Conservation (phyloP, 768 basidiomycete species). For the Auricularia cornea region DNA sequence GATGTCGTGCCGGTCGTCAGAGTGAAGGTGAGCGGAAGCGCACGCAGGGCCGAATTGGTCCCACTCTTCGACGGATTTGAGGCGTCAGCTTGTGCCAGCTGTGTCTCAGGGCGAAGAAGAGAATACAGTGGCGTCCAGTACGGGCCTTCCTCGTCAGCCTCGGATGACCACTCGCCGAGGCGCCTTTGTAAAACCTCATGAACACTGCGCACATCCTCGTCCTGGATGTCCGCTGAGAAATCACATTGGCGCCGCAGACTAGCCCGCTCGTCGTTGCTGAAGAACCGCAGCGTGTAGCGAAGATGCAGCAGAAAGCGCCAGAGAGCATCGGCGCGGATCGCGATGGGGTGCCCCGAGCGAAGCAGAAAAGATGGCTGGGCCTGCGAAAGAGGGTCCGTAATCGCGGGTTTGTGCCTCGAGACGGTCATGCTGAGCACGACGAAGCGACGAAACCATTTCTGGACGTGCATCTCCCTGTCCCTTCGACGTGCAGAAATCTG, state of each 20-base stretch:
- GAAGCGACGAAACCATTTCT: background rate
- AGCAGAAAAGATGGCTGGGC: slow-evolving; percentile 80
- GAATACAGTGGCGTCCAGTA: background rate
- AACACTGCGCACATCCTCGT: background rate
- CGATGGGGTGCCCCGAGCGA: slow-evolving; percentile 60
- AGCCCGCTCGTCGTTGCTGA: slow-evolving; percentile 24
- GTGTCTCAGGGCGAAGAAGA: background rate
- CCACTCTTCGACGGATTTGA: background rate
- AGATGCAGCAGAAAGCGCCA: slow-evolving; percentile 78
- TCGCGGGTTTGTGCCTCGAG: background rate
- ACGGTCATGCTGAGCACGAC: background rate
- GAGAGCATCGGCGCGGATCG: slow-evolving; percentile 54
- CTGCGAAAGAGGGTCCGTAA: slow-evolving; percentile 71
- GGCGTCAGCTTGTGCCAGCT: background rate
- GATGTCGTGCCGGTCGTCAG: background rate
- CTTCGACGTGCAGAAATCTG: background rate
- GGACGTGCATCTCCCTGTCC: background rate
- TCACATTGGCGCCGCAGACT: slow-evolving; percentile 6
- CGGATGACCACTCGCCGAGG: background rate
- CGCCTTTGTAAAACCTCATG: background rate
- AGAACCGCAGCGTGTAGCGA: slow-evolving; percentile 50
- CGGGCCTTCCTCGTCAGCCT: background rate
- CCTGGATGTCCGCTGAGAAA: background rate
- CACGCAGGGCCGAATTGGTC: background rate
- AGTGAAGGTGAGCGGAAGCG: background rate